A percentile compares a stretch with the other conserved stretches of the same genome.
Conservation (phyloP, 352 stramenopile genomes). For the Globisporangium spiculum region DNA sequence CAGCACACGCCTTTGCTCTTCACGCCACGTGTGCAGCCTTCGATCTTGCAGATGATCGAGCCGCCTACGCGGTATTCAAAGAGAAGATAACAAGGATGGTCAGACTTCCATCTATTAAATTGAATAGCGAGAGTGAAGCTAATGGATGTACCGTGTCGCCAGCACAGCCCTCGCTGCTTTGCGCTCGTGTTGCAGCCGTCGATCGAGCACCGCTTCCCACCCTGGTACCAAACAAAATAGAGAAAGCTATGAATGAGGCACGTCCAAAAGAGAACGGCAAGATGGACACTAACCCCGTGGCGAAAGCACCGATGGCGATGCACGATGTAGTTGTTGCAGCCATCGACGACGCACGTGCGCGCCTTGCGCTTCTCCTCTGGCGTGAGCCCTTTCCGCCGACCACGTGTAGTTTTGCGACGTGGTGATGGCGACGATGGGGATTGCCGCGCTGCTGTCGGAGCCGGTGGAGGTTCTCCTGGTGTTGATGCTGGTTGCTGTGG, state of each 20-base stretch:
- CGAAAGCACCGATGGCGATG: conserved; percentile 44
- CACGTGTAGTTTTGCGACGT: neutral
- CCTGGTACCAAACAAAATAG: conserved; percentile 13
- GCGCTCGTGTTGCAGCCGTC: conserved; percentile 29
- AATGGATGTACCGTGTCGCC: conserved; percentile 25
- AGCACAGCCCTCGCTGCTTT: conserved; percentile 27
- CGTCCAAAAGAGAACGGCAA: neutral
- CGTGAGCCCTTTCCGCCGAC: conserved; percentile 9
- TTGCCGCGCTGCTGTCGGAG: neutral
- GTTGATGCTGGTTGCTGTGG: neutral
- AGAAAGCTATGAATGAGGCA: neutral
- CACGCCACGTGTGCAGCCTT: conserved; percentile 23
- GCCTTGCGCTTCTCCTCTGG: conserved; percentile 34
- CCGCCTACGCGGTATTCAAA: conserved; percentile 16
- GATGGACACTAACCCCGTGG: conserved; percentile 24
- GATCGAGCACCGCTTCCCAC: conserved; percentile 36
- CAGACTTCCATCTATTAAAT: too few relatives aligned
- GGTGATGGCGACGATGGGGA: neutral
- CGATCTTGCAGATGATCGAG: conserved; percentile 25
- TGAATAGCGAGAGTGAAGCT: neutral
- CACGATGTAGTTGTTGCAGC: conserved; percentile 47
- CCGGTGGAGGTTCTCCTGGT: neutral
- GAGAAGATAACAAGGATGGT: neutral
- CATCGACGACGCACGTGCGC: conserved; percentile 32
- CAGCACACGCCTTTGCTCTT: conserved; percentile 30